A percentile compares a stretch with the other conserved stretches of the same genome.
Conservation (phyloP, 192 early-diverging fungal species). For the Chytriomyces sp. region DNA sequence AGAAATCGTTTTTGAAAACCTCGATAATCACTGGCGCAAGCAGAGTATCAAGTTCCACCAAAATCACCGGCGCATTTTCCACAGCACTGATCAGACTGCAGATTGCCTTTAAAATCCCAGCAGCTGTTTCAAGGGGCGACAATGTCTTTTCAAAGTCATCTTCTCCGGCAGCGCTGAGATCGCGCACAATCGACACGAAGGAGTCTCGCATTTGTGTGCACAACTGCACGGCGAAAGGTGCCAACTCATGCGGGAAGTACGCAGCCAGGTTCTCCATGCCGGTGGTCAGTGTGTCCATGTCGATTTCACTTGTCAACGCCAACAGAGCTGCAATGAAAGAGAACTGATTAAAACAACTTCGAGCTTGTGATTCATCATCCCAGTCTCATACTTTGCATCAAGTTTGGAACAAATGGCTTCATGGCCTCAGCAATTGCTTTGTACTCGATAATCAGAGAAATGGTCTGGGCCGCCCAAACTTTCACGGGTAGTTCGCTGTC, state of each 20-base stretch:
- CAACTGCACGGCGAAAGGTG: constrained; percentile 91
- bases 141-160: constrained; percentile 51
- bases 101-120: constrained; percentile 76
- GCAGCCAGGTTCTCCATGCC: constrained; percentile 93
- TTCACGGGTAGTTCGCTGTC: constrained; percentile 88
- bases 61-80: constrained; percentile 79
- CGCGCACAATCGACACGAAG: constrained; percentile 83
- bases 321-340: constrained; percentile 63
- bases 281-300: constrained; percentile 84
- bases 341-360: neutral
- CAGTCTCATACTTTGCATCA: constrained; percentile 71
- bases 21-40: constrained; percentile 78
- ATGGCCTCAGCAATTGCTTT: constrained; percentile 72
- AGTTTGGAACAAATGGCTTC: constrained; percentile 77
- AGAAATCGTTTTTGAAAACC: constrained; percentile 75
- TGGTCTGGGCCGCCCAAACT: constrained; percentile 81
- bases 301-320: constrained; percentile 88
- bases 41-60: constrained; percentile 78
- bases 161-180: constrained; percentile 58
- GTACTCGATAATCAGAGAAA: constrained; percentile 80
- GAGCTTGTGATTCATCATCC: too few relatives aligned
- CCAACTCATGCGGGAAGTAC: constrained; percentile 86
- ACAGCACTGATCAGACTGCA: constrained; percentile 82
- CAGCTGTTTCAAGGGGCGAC: constrained; percentile 33
- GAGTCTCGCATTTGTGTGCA: constrained; percentile 84